Conservation (phyloP, 2,329 filamentous ascomycete species). For the Corinectria fuckeliana region DNA sequence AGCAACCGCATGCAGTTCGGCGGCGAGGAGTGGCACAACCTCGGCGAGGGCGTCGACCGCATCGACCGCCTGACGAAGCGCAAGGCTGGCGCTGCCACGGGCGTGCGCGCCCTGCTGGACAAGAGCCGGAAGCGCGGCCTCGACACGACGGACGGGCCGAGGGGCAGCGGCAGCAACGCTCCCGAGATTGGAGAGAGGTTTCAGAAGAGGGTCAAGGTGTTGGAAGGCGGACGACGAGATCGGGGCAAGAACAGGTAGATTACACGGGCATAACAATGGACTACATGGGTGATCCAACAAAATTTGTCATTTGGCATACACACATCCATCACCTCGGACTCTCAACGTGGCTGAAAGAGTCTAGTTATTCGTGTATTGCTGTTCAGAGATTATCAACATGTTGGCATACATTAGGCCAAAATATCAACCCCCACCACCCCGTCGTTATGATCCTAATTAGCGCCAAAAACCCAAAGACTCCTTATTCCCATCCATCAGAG, state of each 20-base stretch:
- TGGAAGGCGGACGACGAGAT: slow-evolving; percentile 55
- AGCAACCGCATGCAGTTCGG: slow-evolving; percentile 72
- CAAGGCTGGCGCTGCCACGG: slow-evolving; percentile 61
- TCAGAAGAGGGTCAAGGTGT: slow-evolving; percentile 69
- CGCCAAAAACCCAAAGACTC: neutral
- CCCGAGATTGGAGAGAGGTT: slow-evolving; percentile 76
- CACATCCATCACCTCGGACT: neutral
- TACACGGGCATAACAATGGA: slow-evolving; percentile 12
- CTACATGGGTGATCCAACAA: neutral
- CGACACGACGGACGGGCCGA: slow-evolving; percentile 72
- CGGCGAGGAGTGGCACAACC: slow-evolving; percentile 89
- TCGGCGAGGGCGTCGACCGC: slow-evolving; percentile 85
- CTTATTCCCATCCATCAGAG: neutral
- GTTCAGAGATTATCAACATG: neutral
- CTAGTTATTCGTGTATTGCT: neutral
- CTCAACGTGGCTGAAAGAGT: neutral
- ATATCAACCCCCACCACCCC: neutral
- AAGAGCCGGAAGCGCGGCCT: slow-evolving; percentile 83
- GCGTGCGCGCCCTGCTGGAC: slow-evolving; percentile 71
- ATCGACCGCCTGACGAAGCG: slow-evolving; percentile 83
- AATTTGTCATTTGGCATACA: neutral
- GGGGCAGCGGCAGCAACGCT: slow-evolving; percentile 61
- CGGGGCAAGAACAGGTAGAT: slow-evolving; percentile 50
- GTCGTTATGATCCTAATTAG: neutral
- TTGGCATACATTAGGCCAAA: neutral